Evolutionary conservation across 1,139 yeast genomes (phyloP).

Genomic region (Taiozyma sp.): DNA sequence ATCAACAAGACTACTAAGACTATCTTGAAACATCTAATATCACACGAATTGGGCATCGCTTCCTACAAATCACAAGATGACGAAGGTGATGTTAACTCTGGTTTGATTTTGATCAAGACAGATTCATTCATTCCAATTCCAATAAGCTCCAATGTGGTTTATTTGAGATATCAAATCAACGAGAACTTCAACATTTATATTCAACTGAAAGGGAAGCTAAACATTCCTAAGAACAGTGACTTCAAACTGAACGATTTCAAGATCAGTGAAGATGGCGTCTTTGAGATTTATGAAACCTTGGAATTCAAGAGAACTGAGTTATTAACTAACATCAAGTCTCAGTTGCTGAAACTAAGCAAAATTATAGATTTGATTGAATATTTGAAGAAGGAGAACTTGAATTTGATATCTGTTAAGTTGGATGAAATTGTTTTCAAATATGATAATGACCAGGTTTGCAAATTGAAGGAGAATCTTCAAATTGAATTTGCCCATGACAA

Average conservation of each 20-base stretch:
- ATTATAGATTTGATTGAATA: conserved; percentile 20
- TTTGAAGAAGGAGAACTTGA: conserved; percentile 16
- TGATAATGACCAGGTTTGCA: conserved; percentile 16
- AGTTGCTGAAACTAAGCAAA: conserved; percentile 19
- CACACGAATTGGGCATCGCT: conserved; percentile 46
- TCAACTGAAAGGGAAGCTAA: conserved; percentile 15
- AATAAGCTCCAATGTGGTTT: conserved; percentile 16
- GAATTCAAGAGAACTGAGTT: conserved; percentile 14
- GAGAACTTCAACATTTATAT: conserved; percentile 2
- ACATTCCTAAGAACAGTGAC: conserved; percentile 1
- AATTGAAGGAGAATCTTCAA: conserved; percentile 15
- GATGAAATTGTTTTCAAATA: conserved; percentile 23
- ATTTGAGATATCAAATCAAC: conserved; percentile 11
- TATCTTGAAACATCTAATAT: conserved; percentile 57
- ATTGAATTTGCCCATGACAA: conserved; percentile 19
- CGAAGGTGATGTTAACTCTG: not conserved
- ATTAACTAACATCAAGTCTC: conserved; percentile 9
- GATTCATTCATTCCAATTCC: conserved; percentile 18
- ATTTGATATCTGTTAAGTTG: conserved; percentile 19
- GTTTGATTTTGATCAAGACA: conserved; percentile 13
- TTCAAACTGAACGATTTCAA: conserved; percentile 16
- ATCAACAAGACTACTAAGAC: conserved; percentile 51
- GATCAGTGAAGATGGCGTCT: conserved; percentile 18
- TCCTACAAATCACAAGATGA: conserved; percentile 7
- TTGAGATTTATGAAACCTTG: conserved; percentile 18